These are phyloP conservation scores for Ganoderma lucidum DNA, from an alignment of 1,284 basidiomycete species.

Conservation along the genomic window DNA sequence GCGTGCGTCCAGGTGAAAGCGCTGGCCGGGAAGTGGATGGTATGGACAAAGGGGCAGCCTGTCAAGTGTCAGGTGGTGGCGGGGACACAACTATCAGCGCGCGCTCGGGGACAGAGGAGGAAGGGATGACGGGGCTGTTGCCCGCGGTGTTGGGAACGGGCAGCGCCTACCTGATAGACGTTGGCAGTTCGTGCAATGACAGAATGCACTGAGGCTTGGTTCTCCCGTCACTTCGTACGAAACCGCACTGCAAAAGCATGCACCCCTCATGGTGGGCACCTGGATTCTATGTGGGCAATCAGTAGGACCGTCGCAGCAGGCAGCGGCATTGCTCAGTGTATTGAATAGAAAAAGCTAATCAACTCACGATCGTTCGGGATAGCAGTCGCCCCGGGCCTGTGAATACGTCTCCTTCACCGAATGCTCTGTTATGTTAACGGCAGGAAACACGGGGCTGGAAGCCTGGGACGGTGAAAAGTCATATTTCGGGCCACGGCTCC, in stretches of 20 bases:
- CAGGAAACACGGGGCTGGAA: neutral
- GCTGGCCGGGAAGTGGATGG: constrained; percentile 58
- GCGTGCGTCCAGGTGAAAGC: constrained; percentile 62
- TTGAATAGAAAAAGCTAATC: neutral
- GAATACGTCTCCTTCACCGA: neutral
- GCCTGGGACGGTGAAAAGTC: neutral
- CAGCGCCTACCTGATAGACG: constrained; percentile 54
- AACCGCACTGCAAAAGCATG: constrained; percentile 62
- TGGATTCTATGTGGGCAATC: neutral
- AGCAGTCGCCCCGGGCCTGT: neutral
- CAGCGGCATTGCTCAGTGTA: neutral
- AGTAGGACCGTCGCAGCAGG: neutral
- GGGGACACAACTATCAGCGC: neutral
- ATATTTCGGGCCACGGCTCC: neutral
- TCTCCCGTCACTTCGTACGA: constrained; percentile 53
- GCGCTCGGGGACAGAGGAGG: neutral
- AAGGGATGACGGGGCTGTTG: neutral
- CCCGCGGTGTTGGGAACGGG: neutral
- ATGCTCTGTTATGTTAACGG: neutral
- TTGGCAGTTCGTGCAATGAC: constrained; percentile 73
- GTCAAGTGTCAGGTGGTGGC: neutral
- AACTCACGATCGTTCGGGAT: neutral
- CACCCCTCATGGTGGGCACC: constrained; percentile 29
- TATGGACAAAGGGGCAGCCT: constrained; percentile 70
- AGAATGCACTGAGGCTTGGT: constrained; percentile 64